Percentiles rank a stretch among this genome's conserved stretches.
Conservation (phyloP, 208 protist species). For the Porcisia deanei region DNA sequence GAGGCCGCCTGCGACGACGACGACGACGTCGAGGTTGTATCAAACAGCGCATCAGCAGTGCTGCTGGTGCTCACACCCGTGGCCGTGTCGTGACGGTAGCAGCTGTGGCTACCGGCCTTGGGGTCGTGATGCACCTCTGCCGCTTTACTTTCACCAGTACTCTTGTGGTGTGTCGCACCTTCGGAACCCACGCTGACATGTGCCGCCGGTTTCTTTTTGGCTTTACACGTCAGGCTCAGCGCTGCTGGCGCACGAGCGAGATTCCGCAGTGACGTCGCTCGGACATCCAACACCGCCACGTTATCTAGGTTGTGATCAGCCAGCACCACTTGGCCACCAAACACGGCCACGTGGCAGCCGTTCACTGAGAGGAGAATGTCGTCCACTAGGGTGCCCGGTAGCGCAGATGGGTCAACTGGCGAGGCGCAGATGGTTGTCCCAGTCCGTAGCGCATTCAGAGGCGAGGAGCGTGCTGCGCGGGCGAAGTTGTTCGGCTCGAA, state of each 20-base stretch:
- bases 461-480: neutral
- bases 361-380: conserved; percentile 17
- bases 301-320: conserved; percentile 21
- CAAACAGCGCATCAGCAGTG: neutral
- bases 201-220: neutral
- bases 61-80: neutral
- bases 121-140: neutral
- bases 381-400: conserved; percentile 12
- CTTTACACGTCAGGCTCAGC: neutral
- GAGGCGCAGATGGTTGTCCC: conserved; percentile 5
- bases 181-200: too few relatives aligned
- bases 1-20: neutral
- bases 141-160: neutral
- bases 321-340: conserved; percentile 30
- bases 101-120: neutral
- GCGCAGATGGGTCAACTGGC: conserved; percentile 2
- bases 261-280: neutral
- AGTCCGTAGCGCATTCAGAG: neutral
- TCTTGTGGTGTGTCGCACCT: neutral
- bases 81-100: neutral
- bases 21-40: neutral
- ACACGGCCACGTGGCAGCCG: conserved; percentile 27
- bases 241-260: neutral
- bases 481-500: conserved; percentile 7
- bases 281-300: conserved; percentile 24